Evolutionary conservation across 1,284 basidiomycete species (phyloP).

Genomic region (Ceratobasidium sp.): DNA sequence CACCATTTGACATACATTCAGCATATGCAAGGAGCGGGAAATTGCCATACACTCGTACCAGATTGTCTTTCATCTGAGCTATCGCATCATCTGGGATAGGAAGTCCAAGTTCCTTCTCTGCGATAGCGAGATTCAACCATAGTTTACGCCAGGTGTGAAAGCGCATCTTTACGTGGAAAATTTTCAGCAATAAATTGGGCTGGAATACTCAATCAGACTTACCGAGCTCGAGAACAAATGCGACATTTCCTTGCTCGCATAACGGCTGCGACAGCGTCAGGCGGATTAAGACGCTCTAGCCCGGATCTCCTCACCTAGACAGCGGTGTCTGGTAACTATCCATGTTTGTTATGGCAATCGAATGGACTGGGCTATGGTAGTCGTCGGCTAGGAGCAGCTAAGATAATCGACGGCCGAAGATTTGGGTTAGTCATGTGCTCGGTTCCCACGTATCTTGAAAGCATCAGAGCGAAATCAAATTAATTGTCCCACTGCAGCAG

Average conservation of each 20-base stretch:
- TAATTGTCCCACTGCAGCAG: too few relatives aligned
- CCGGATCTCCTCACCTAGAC: slow-evolving; percentile 51
- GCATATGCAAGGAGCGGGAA: background rate
- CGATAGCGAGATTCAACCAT: slow-evolving; percentile 96
- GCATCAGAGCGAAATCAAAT: background rate
- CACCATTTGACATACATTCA: background rate
- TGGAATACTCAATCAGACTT: slow-evolving; percentile 40
- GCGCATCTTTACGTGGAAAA: slow-evolving; percentile 71
- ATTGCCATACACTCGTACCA: slow-evolving; percentile 61
- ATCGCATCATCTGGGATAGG: slow-evolving; percentile 91
- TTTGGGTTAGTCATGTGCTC: slow-evolving; percentile 11
- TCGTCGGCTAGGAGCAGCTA: background rate
- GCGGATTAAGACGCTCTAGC: background rate
- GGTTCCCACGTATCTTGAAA: slow-evolving; percentile 16
- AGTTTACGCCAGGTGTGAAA: slow-evolving; percentile 97
- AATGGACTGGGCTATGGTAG: too few relatives aligned
- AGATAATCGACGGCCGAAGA: slow-evolving; percentile 28
- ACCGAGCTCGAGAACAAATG: slow-evolving; percentile 93
- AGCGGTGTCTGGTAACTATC: slow-evolving; percentile 59
- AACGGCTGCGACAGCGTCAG: slow-evolving; percentile 69
- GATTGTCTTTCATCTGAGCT: slow-evolving; percentile 90
- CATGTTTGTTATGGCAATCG: too few relatives aligned
- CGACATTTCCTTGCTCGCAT: slow-evolving; percentile 99
- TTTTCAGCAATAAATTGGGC: background rate
- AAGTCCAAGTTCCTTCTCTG: slow-evolving; percentile 95